Evolutionary conservation across 208 protist genomes (phyloP).

Genomic region (Acanthamoeba castellanii): DNA sequence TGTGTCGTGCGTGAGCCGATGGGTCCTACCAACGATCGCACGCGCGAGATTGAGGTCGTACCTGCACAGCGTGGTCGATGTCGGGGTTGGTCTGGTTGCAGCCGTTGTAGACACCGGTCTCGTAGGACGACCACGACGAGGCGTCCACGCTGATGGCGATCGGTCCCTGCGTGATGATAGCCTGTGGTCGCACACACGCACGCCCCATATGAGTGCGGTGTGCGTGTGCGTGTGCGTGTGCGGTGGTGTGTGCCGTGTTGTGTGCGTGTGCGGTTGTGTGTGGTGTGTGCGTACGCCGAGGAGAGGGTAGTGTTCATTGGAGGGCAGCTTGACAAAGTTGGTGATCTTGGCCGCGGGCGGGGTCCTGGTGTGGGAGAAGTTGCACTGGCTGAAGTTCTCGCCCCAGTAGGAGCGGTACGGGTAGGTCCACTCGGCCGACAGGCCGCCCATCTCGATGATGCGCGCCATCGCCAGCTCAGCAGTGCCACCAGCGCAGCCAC

Average conservation of each 20-base stretch:
- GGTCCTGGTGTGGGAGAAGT: background rate
- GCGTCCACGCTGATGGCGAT: slow-evolving; percentile 83
- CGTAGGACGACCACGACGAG: slow-evolving; percentile 73
- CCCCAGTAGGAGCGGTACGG: slow-evolving; percentile 75
- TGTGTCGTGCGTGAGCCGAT: no score
- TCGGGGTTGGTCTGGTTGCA: slow-evolving; percentile 79
- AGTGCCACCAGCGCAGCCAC: slow-evolving; percentile 77
- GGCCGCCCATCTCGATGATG: slow-evolving; percentile 54
- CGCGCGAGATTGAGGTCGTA: background rate
- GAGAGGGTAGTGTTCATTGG: slow-evolving; percentile 25
- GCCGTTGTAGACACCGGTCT: slow-evolving; percentile 76
- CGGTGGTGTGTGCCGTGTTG: background rate
- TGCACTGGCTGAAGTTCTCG: slow-evolving; percentile 55
- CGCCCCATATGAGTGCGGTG: background rate
- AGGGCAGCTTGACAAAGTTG: slow-evolving; percentile 53
- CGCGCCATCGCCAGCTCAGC: slow-evolving; percentile 64
- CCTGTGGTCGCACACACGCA: background rate
- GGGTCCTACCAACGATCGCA: no score
- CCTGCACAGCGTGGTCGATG: slow-evolving; percentile 83
- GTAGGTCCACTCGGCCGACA: slow-evolving; percentile 76
- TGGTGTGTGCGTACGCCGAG: background rate
- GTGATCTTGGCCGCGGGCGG: slow-evolving; percentile 62
- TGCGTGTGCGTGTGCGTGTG: background rate
- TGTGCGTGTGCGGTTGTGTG: no score
- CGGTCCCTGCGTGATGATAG: slow-evolving; percentile 76